Evolutionary conservation across 768 basidiomycete genomes (phyloP).

Genomic region (Tylopilus felleus): DNA sequence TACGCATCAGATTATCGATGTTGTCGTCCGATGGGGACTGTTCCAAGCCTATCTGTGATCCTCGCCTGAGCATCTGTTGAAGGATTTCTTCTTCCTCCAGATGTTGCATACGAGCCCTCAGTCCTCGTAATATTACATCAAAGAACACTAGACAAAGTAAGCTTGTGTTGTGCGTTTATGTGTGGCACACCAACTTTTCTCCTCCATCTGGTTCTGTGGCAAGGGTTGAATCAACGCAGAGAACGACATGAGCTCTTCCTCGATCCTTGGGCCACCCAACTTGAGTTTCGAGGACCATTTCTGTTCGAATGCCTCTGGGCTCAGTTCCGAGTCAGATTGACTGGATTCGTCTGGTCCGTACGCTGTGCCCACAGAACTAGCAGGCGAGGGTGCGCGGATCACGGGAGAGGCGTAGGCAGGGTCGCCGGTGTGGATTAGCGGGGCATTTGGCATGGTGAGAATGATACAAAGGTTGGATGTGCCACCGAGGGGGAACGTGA

Average conservation of each 20-base stretch:
- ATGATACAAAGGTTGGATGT: no score
- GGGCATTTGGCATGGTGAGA: conserved; percentile 24
- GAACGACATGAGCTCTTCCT: conserved; percentile 36
- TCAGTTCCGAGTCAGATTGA: conserved; percentile 38
- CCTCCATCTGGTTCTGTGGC: conserved; percentile 33
- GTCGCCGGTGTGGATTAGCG: conserved; percentile 32
- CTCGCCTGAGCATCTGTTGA: conserved; percentile 37
- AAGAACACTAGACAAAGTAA: conserved; percentile 31
- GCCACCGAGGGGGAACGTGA: no score
- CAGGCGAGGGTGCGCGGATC: conserved; percentile 45
- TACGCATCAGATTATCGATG: conserved; percentile 40
- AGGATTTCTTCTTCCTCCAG: conserved; percentile 46
- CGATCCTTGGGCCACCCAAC: conserved; percentile 34
- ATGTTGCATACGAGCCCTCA: conserved; percentile 35
- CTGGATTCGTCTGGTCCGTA: conserved; percentile 46
- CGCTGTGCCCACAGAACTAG: conserved; percentile 45
- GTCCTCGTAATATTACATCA: conserved; percentile 36
- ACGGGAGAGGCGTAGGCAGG: conserved; percentile 45
- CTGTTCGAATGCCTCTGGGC: conserved; percentile 35
- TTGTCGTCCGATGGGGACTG: conserved; percentile 35
- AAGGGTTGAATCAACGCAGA: conserved; percentile 33
- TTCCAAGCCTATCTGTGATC: conserved; percentile 36
- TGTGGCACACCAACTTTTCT: conserved; percentile 35
- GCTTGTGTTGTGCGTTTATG: neutral
- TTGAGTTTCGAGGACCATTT: conserved; percentile 35